Evolutionary conservation across 495 filamentous ascomycete genomes (phyloP), one percentile per base, ranked within the genome.

Genomic region (Trichoderma erinaceum): DNA sequence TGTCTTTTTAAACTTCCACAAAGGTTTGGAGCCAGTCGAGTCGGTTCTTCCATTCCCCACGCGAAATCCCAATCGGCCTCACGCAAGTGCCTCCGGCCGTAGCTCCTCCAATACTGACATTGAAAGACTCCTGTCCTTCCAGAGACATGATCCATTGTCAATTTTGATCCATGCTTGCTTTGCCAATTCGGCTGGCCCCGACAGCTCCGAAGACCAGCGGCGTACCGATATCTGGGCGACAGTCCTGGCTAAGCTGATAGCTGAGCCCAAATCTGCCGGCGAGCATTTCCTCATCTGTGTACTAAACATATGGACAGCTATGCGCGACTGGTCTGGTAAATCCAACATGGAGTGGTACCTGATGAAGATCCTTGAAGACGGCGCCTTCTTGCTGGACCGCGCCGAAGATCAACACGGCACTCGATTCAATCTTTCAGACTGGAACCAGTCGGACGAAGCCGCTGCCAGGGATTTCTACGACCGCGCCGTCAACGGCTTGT

Each of bases 281-380:
- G 89, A 91, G 64, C 86, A 87, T 63, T 87, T 92, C 65, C 81
- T 91, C 63, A 85, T 86, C 65, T 84, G 83, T 63, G 85, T 91
- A 18, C 85, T 98, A 44, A 92, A 94, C 77, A 86, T 90, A 67
- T 98, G 92, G 90, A 86, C 92, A 66, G 85, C 87, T 44, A 90
- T 92, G 81, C 87, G 90, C 74, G 89, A 92, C 74, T 98, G 95
- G 95, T 89, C 90, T 68, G 90, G 91, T 67, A 91, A 88, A 69
- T 86, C 88, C 70, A 93, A 91, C 71, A 88, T 99, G 82, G 93
- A 97, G 80, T 88, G 91, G 73, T 97, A 92, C 73, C 85, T 99
- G 6, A 94, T 96, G 91, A 88, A 92, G 74, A 89, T 94, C 68
- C 85, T 99, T 23, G 91, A 97, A 78, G 90, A 93, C 73, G 95